Conservation (phyloP, 495 filamentous ascomycete genomes). For the Hypoxylon rickii region DNA sequence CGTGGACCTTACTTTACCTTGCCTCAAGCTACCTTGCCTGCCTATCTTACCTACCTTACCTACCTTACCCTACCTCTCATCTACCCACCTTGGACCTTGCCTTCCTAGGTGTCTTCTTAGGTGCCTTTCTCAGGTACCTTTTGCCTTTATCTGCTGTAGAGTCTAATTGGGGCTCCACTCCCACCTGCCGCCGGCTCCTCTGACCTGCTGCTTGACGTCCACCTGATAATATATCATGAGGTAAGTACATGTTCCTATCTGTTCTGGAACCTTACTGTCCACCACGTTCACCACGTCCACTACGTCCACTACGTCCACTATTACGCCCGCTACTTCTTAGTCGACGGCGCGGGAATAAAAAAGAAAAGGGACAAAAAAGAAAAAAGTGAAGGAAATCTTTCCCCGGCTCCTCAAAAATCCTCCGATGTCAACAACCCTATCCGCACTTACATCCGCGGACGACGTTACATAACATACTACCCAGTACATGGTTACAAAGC, state of each 20-base stretch:
- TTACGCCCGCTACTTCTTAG: no score
- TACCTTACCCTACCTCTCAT: no score
- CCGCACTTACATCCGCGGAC: conserved; percentile 28
- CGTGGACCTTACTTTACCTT: no score
- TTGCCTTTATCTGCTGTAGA: conserved; percentile 25
- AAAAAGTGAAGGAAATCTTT: neutral
- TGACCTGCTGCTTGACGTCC: conserved; percentile 22
- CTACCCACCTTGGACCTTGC: no score
- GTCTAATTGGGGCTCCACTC: conserved; percentile 38
- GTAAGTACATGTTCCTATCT: conserved; percentile 25
- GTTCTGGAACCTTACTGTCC: conserved; percentile 8
- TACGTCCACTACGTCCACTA: no score
- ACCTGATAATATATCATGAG: conserved; percentile 38
- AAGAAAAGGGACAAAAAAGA: neutral
- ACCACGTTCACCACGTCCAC: no score
- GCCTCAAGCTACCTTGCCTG: no score
- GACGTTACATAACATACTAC: conserved; percentile 27
- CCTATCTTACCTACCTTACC: no score
- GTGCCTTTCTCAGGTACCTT: no score
- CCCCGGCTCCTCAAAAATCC: conserved; percentile 32
- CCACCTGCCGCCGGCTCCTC: conserved; percentile 17
- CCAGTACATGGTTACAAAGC: no score
- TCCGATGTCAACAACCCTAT: conserved; percentile 39
- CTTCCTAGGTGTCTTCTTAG: no score
- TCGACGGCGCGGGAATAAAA: no score